Base-by-base conservation (phyloP, 495 filamentous ascomycete species). In the Viridothelium virens region DNA sequence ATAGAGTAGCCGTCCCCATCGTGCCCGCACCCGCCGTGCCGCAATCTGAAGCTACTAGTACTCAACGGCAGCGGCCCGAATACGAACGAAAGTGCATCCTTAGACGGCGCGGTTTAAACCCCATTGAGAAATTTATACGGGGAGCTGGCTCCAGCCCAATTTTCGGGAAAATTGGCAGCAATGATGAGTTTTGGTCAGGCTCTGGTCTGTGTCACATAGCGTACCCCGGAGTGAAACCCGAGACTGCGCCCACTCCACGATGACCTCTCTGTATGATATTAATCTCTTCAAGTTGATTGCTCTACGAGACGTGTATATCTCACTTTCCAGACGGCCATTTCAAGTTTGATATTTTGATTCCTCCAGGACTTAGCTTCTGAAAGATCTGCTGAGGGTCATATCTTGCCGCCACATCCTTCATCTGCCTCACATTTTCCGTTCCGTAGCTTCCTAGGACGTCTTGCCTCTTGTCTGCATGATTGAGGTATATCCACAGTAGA, bases 341-440 rank as follows among this genome's bases (percentile, higher is more conserved):
- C 25, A 53, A 1, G 1, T 16, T 46, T 9, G 56, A 48, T 50
- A 77, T 53, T 66, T 78, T 78, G 68, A 77, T 77, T 38, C 73
- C 72, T 33, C 76, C 76, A 1, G 75, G 75, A 7, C 46, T 39
- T 39, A 67, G n/a, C 38, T 64, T 77, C 77, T 83, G 80, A 65
- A 85, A 85, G 1, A 83, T 73, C 2, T 72, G 76, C 2, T 76
- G 66, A 0, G 83, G 81, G 66, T 85, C 83, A 67, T 82, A 85
- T 69, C 79, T 78, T 64, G 70, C 69, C 4, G 75, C 77, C 44
- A 79, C 74, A 25, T 65, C 61, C 41, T 69, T 66, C 62, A 86
- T 69, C 33, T 70, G 66, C 53, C 66, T 59, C 41, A 77, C 65
- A 67, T 78, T 84, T 25, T 75, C 73, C 31, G 47, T 70, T 0